phyloP scores from a whole-genome alignment of 768 basidiomycete species.

The Amanita rubescens region DNA sequence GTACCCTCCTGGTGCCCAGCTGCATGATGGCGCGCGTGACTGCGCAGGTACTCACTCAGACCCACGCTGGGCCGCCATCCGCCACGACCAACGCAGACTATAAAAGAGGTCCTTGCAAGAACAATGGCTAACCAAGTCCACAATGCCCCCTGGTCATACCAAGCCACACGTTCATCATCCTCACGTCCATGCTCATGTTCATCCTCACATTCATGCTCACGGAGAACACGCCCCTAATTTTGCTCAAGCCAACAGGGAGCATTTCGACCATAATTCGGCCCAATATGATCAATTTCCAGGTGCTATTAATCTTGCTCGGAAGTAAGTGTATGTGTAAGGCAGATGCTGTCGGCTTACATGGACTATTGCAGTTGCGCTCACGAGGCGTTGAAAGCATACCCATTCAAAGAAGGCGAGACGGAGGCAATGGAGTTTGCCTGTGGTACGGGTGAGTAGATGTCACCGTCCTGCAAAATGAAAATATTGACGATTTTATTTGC shows the following conservation, averaged over 20 bases:
- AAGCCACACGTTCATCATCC: not conserved
- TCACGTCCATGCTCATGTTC: too few species aligned
- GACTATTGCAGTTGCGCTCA: slow-evolving; percentile 21
- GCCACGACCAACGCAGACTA: not conserved
- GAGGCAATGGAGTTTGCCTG: slow-evolving; percentile 69
- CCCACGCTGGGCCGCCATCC: too few species aligned
- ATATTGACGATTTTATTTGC: not conserved
- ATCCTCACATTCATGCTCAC: too few species aligned
- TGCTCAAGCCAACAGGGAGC: not conserved
- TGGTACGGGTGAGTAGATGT: slow-evolving; percentile 46
- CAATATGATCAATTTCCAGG: not conserved
- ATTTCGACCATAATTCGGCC: not conserved
- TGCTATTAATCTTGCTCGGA: not conserved
- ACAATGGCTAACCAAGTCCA: not conserved
- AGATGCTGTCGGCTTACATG: not conserved
- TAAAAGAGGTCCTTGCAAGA: not conserved
- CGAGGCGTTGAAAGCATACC: slow-evolving; percentile 30
- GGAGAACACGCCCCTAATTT: not conserved
- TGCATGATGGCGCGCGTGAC: not conserved
- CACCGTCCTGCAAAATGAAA: not conserved
- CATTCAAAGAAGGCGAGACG: slow-evolving; percentile 50
- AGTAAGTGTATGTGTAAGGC: not conserved
- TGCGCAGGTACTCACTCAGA: not conserved
- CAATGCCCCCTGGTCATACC: not conserved
- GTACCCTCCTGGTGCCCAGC: not conserved